phyloP scores from a whole-genome alignment of 306 rosid genomes.

The Luffa aegyptiaca region DNA sequence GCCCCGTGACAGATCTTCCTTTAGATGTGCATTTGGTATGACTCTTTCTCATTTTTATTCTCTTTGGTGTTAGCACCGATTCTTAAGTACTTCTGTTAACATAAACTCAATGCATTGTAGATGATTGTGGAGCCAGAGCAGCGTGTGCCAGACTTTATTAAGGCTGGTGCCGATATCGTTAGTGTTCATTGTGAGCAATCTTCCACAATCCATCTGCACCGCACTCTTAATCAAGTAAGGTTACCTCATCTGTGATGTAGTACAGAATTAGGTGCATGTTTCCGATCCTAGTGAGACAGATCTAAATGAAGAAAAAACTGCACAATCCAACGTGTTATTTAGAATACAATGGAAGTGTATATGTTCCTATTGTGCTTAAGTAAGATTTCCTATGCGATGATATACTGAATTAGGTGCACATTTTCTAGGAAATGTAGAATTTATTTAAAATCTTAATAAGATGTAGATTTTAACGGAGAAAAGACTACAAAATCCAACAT shows the following conservation, averaged over 20 bases:
- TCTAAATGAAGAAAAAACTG: background rate
- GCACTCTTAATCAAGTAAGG: constrained; percentile 67
- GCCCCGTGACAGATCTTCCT: constrained; percentile 98
- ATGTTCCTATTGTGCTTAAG: background rate
- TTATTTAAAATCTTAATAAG: background rate
- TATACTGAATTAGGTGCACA: background rate
- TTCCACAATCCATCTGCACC: constrained; percentile 97
- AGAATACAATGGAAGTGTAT: background rate
- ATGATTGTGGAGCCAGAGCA: constrained; percentile 98
- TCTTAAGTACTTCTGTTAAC: background rate
- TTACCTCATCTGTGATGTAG: constrained; percentile 7
- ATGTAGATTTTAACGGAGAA: background rate
- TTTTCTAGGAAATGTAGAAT: background rate
- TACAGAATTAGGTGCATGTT: background rate
- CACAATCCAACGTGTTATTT: background rate
- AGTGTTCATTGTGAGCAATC: constrained; percentile 91
- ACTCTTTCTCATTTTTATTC: constrained; percentile 12
- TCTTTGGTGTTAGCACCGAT: background rate
- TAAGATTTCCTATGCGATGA: background rate
- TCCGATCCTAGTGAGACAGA: background rate
- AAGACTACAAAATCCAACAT: background rate
- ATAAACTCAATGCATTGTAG: constrained; percentile 29
- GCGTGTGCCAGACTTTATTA: constrained; percentile 95
- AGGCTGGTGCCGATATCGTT: constrained; percentile 99
- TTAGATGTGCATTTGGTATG: constrained; percentile 96